Percentiles rank a stretch among this genome's conserved stretches.
These are phyloP conservation scores for Pichia sp. DNA, from an alignment of 1,139 yeast species.

Conservation along the genomic window DNA sequence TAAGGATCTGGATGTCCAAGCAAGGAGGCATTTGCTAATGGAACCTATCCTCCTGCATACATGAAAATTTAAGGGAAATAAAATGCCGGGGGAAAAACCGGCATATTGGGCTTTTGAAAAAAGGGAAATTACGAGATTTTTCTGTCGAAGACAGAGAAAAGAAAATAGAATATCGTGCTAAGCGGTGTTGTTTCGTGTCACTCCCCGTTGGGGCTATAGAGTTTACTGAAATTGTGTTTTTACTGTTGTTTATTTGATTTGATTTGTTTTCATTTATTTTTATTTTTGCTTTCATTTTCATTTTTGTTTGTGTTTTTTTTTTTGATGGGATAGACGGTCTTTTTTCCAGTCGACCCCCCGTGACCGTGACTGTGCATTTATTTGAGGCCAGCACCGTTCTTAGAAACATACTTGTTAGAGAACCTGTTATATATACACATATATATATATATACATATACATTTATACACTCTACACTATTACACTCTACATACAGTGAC, in stretches of 20 bases:
- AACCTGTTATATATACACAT: too few relatives aligned
- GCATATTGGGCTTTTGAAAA: background rate
- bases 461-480: too few relatives aligned
- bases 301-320: background rate
- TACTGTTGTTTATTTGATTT: background rate
- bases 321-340: background rate
- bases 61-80: background rate
- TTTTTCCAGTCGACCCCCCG: background rate
- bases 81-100: background rate
- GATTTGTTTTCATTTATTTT: too few relatives aligned
- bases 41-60: background rate
- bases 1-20: slow-evolving; percentile 94
- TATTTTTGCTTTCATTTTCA: background rate
- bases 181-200: background rate
- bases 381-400: too few relatives aligned
- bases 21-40: slow-evolving; percentile 39
- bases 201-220: background rate
- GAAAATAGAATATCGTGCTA: background rate
- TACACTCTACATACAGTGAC: too few relatives aligned
- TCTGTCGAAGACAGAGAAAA: background rate
- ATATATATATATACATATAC: too few relatives aligned
- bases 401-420: too few relatives aligned
- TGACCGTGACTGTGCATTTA: too few relatives aligned
- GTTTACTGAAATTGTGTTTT: background rate
- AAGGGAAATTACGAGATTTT: background rate